Evolutionary conservation across 305 asterid species (phyloP), one percentile per base, ranked within the genome.

Genomic region (Fraxinus ornus): DNA sequence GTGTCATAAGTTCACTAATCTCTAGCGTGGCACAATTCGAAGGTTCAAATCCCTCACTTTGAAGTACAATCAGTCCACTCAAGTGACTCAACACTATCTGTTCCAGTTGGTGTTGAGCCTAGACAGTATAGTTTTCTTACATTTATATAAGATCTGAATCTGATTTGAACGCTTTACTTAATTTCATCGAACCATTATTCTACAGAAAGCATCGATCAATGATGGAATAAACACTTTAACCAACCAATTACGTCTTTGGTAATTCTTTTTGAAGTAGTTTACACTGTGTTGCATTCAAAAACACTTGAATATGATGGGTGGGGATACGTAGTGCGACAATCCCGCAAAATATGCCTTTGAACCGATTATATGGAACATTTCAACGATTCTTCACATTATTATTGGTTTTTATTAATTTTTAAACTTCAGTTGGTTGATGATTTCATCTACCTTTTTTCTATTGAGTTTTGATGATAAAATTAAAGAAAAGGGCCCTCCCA

Each of bases 331-430:
- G 24, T n/a, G 5, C 21, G 64, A 5, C 22, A 52, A 52, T 52
- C 64, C 24, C 64, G 64, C 24, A 52, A 35, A 66, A 83, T 83
- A 7, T 73, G 83, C 78, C 78, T 75, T 83, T 81, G 81, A 52
- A 66, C 78, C 75, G 83, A 81, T 85, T 82, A 75, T 49, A 74
- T 79, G 79, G 75, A 78, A 78, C 85, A 81, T 81, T 62, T 21
- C 68, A 49, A 68, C 41, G 71, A 68, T 77, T 80, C 84, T 80
- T 70, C 76, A 13, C 24, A 73, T 73, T 52, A 80, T 49, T 77
- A 28, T 13, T 24, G 64, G 64, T 52, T 17, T 52, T 17, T n/a
- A 52, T 52, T 52, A 52, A 52, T 52, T n/a, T 55, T 55, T n/a
- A n/a, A n/a, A 5, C 24, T 55, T 55, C 24, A 55, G 22, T n/a